phyloP scores from a whole-genome alignment of 805 yeast genomes.

The Candida gorgasii region DNA sequence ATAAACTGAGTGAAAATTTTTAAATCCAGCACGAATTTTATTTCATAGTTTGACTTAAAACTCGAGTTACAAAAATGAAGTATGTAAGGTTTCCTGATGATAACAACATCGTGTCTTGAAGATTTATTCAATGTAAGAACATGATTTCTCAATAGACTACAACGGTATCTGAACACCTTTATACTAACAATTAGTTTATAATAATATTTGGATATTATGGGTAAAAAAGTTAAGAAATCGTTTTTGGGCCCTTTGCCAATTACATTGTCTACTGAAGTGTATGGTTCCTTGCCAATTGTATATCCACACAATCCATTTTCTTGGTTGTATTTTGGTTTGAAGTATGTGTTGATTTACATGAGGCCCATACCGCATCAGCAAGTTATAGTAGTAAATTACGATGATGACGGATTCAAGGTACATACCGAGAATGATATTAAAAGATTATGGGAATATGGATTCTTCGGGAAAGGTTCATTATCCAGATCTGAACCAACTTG shows the following conservation, averaged over 20 bases:
- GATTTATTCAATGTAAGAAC: conserved; percentile 56
- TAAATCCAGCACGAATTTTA: too few relatives aligned
- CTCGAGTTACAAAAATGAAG: background rate
- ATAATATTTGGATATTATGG: conserved; percentile 1
- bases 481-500: conserved; percentile 94
- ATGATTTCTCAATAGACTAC: conserved; percentile 87
- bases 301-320: conserved; percentile 70
- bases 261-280: conserved; percentile 33
- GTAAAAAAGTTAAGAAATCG: conserved; percentile 23
- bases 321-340: conserved; percentile 48
- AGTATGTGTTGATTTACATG: conserved; percentile 23
- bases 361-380: conserved; percentile 30
- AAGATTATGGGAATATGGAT: conserved; percentile 78
- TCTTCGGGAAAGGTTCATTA: conserved; percentile 88
- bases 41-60: too few relatives aligned
- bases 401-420: conserved; percentile 41
- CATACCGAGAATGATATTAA: conserved; percentile 46
- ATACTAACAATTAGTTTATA: conserved; percentile 16
- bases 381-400: conserved; percentile 23
- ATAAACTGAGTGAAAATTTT: conserved; percentile 1
- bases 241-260: conserved; percentile 61
- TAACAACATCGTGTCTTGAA: conserved; percentile 24
- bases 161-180: conserved; percentile 82
- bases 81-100: conserved; percentile 17
- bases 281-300: conserved; percentile 51